A percentile compares a stretch with the other conserved stretches of the same genome.
These are phyloP conservation scores for Lodderomyces oxycetoniae DNA, from an alignment of 1,139 yeast species.

Conservation along the genomic window DNA sequence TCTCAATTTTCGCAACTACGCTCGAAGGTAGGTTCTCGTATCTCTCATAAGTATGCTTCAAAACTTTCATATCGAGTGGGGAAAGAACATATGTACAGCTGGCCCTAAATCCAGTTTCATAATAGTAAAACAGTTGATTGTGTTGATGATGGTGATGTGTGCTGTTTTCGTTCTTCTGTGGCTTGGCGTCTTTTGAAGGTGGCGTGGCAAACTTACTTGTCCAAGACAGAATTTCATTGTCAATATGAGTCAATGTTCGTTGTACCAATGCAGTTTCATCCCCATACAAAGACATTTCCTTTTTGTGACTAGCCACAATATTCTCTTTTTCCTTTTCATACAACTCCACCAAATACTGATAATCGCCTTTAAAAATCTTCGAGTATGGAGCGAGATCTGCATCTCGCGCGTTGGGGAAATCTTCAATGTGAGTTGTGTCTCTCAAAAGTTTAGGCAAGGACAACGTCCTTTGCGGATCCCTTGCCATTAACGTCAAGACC, in stretches of 20 bases:
- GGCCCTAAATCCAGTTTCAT: slow-evolving; percentile 71
- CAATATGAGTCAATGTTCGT: slow-evolving; percentile 55
- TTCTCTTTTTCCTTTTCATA: slow-evolving; percentile 53
- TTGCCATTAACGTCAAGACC: slow-evolving; percentile 64
- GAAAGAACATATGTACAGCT: slow-evolving; percentile 65
- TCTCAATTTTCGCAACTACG: slow-evolving; percentile 61
- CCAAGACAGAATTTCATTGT: slow-evolving; percentile 40
- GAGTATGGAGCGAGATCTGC: slow-evolving; percentile 30
- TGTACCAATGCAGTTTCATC: slow-evolving; percentile 57
- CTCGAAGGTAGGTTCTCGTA: slow-evolving; percentile 66
- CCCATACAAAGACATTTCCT: slow-evolving; percentile 39
- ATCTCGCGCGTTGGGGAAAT: slow-evolving; percentile 10
- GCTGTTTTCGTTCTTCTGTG: neutral
- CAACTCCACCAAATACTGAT: slow-evolving; percentile 47
- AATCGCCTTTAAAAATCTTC: slow-evolving; percentile 64
- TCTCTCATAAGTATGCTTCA: slow-evolving; percentile 55
- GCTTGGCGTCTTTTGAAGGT: neutral
- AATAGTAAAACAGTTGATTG: slow-evolving; percentile 28
- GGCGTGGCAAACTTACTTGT: slow-evolving; percentile 11
- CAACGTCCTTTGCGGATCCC: slow-evolving; percentile 56
- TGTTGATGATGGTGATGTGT: neutral
- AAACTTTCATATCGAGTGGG: slow-evolving; percentile 71
- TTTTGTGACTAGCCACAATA: slow-evolving; percentile 50
- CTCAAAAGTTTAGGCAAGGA: slow-evolving; percentile 55
- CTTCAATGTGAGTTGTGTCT: slow-evolving; percentile 23